These are phyloP conservation scores for Lentithecium fluviatile DNA, from an alignment of 495 filamentous ascomycete species.

Conservation along the genomic window DNA sequence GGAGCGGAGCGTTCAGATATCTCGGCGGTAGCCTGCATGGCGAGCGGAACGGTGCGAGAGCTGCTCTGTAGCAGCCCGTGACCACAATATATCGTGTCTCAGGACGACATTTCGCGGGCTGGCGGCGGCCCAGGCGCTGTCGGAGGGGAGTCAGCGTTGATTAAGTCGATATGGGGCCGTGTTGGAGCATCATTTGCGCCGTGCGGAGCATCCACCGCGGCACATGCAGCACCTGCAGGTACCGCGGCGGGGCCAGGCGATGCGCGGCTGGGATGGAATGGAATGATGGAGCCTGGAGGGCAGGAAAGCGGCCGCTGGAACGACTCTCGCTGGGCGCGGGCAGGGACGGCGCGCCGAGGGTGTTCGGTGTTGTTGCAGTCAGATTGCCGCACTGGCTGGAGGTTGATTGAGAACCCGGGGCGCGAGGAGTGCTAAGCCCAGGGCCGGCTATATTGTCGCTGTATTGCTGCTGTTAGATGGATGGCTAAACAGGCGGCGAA, in stretches of 20 bases:
- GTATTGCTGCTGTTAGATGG: conserved; percentile 3
- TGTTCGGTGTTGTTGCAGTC: conserved; percentile 12
- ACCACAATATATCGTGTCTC: conserved; percentile 26
- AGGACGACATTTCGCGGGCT: neutral
- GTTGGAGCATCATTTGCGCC: conserved; percentile 24
- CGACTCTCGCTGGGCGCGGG: no score
- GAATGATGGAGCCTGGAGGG: no score
- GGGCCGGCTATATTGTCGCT: conserved; percentile 35
- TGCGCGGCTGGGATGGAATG: no score
- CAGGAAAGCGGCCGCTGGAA: no score
- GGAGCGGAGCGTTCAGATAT: neutral
- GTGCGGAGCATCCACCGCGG: conserved; percentile 22
- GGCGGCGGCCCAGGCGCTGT: neutral
- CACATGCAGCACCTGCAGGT: conserved; percentile 34
- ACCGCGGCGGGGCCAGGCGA: conserved; percentile 18
- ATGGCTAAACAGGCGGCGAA: conserved; percentile 35
- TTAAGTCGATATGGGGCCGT: conserved; percentile 27
- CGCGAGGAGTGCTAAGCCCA: conserved; percentile 21
- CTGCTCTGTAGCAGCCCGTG: conserved; percentile 14
- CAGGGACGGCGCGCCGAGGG: neutral
- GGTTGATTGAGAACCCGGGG: conserved; percentile 29
- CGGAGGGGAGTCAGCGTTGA: conserved; percentile 11
- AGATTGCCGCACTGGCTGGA: conserved; percentile 26
- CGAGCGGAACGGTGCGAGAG: conserved; percentile 10
- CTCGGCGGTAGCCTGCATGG: conserved; percentile 12